Evolutionary conservation across 78 protist genomes (phyloP), one percentile per base, ranked within the genome.

Genomic region (Dictyostelium purpureum): DNA sequence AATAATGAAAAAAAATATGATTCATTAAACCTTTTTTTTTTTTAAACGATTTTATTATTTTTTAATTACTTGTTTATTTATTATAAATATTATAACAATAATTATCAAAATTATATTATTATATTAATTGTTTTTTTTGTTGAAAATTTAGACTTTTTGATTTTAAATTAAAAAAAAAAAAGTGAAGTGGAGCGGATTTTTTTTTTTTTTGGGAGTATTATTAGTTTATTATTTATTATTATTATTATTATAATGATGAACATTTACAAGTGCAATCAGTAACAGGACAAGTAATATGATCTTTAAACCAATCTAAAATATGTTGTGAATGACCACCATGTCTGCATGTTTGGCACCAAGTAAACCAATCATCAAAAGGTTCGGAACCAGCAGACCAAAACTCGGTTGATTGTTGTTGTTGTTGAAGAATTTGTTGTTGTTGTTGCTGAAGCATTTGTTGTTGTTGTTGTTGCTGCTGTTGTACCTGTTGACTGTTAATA

Each of bases 271-370:
- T 38, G 79, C 98, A 97, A 51, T 79, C 96, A 2, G 94, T 42
- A 1, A 97, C 98, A 0, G 98, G 96, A 73, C 98, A 97, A 52
- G 33, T 88, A 16, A 19, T 18, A 70, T 97, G 98, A 16, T 35
- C 70, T 24, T 42, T 56, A 66, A 97, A 97, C 98, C 98, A 97
- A 49, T 94, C 96, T 31, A 65, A 38, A 45, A 97, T 31, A 74
- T 96, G 98, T 16, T 51, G 69, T 2, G 89, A 91, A 77, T 97
- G 98, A 26, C 98, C 98, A 18, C 98, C 98, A 70, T 97, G 98
- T 16, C 96, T 63, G 74, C 98, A 97, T 7, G 90, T 42, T 79
- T 96, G 98, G 65, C 98, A 97, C 98, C 98, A 97, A 7, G 95
- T 88, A 42, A 94, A 95, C 98, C 98, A 97, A 21, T 57, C 80